Percentiles rank a stretch among this genome's conserved stretches.
Evolutionary conservation across 768 basidiomycete species (phyloP).

Genomic region (Chalciporus chontae): DNA sequence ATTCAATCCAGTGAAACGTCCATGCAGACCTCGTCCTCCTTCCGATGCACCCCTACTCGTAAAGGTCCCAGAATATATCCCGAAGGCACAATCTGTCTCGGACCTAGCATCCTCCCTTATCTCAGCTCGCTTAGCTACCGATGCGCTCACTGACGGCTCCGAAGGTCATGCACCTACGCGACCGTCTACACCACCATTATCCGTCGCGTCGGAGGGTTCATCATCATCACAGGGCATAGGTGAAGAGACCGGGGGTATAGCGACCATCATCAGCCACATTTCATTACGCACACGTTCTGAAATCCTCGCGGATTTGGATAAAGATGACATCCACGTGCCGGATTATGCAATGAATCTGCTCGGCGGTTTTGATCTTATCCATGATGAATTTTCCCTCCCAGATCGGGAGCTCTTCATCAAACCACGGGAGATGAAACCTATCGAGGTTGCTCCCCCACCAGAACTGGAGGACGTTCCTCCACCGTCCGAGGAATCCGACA

Average conservation of each 20-base stretch:
- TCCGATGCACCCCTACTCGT: conserved; percentile 14
- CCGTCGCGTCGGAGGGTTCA: conserved; percentile 23
- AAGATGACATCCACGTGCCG: conserved; percentile 37
- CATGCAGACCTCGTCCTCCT: conserved; percentile 21
- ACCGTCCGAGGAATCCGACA: conserved; percentile 34
- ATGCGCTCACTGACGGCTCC: conserved; percentile 17
- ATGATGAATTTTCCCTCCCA: conserved; percentile 32
- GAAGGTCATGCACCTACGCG: conserved; percentile 25
- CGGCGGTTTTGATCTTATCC: conserved; percentile 38
- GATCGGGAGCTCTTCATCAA: conserved; percentile 28
- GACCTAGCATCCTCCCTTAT: conserved; percentile 15
- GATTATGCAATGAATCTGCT: conserved; percentile 45
- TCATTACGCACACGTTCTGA: conserved; percentile 34
- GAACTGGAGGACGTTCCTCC: conserved; percentile 12
- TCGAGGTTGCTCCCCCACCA: conserved; percentile 26
- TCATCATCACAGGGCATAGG: conserved; percentile 21
- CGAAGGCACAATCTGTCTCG: conserved; percentile 16
- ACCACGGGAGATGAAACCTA: conserved; percentile 28
- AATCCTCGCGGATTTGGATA: conserved; percentile 33
- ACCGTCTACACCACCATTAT: conserved; percentile 29
- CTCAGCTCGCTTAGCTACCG: conserved; percentile 22
- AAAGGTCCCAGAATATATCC: conserved; percentile 16
- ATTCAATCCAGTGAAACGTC: conserved; percentile 29
- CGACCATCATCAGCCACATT: conserved; percentile 36
- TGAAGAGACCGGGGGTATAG: conserved; percentile 27